A percentile compares a stretch with the other conserved stretches of the same genome.
Conservation (phyloP, 345 rosid species). For the Erucastrum elatum region DNA sequence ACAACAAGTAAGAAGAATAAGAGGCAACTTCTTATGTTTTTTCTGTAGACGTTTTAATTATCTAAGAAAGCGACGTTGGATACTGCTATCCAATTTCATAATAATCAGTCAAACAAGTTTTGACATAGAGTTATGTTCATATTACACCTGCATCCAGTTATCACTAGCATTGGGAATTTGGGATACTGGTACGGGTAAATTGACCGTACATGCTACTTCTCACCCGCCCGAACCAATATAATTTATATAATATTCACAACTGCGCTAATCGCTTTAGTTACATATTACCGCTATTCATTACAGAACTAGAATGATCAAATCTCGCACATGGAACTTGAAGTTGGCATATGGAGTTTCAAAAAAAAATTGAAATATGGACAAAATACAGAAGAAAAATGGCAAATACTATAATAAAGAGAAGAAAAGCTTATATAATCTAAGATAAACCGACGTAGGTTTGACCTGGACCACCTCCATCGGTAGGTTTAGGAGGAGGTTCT, state of each 20-base stretch:
- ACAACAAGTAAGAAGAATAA: slow-evolving; percentile 12
- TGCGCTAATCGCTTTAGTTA: not conserved
- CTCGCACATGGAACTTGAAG: not conserved
- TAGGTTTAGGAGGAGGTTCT: too few species aligned
- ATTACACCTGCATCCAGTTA: not conserved
- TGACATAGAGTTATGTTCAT: slow-evolving; percentile 31
- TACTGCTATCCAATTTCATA: slow-evolving; percentile 8
- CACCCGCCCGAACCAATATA: not conserved
- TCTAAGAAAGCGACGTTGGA: slow-evolving; percentile 5
- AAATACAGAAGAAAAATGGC: not conserved
- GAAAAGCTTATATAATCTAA: not conserved
- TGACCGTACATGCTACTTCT: slow-evolving; percentile 28
- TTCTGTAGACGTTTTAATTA: slow-evolving; percentile 1
- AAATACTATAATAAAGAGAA: not conserved
- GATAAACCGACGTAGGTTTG: not conserved
- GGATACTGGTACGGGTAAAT: not conserved
- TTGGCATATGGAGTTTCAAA: too few species aligned
- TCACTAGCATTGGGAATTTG: not conserved
- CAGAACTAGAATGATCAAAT: not conserved
- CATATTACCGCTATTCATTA: not conserved
- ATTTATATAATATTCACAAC: not conserved
- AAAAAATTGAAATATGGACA: not conserved
- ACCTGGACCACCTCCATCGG: not conserved
- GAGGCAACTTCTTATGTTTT: slow-evolving; percentile 5
- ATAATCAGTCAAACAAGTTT: slow-evolving; percentile 28